Evolutionary conservation across 441 rosid genomes (phyloP), one percentile per base, ranked within the genome.

Genomic region (Gossypium laxum): DNA sequence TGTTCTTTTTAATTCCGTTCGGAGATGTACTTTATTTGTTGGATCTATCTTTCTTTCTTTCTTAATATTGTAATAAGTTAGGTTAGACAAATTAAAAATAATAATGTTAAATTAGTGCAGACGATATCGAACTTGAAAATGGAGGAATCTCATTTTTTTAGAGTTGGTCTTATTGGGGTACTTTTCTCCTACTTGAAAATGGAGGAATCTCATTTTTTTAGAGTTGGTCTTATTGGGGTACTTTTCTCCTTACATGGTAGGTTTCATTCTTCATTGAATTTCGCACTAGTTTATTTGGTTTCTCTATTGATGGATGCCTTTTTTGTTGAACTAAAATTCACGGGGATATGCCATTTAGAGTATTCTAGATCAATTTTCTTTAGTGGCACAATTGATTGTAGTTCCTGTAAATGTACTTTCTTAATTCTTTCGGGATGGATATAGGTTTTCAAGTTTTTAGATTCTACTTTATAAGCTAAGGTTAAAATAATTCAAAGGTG

Each of bases 161-260:
- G 99, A 88, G 91, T 83, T 94, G 94, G 94, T 88, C 98, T 14
- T 94, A 94, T 77, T 94, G 99, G 99, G 91, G 97, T 79, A 87
- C 96, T 11, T 92, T 92, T 81, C 83, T 92, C 10, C 99, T 91
- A n/a, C n/a, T n/a, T n/a, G 83, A 85, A 43, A 82, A 85, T 63
- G 88, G 86, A 2, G 96, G 85, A 64, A 86, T 94, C 72, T 89
- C 98, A 43, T 88, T 94, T 85, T 85, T 90, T 72, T 94, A 98
- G 99, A 88, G 91, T 83, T 94, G 93, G 94, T 88, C 98, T 14
- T 94, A 94, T 77, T 94, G 99, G 99, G 91, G 97, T 79, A 87
- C 96, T 11, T 92, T 92, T 81, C 83, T 92, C 10, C 99, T 91
- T 60, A 91, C 98, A 76, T 94, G 99, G 99, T 94, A 87, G 51